phyloP scores from a whole-genome alignment of 441 rosid genomes.

The Brassica hybrid region DNA sequence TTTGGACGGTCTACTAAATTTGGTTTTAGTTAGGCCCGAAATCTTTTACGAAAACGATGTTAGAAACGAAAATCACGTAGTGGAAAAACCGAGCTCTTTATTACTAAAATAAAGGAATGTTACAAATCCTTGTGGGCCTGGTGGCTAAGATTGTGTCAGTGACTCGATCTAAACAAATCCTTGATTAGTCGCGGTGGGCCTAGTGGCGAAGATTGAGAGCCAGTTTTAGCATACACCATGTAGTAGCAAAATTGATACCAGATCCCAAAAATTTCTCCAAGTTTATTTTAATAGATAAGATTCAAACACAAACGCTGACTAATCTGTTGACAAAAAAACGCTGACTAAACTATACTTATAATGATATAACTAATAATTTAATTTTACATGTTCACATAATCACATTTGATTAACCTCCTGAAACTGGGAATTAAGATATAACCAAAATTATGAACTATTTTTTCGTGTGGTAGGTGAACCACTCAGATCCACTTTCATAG shows the following conservation, averaged over 20 bases:
- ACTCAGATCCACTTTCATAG: background rate
- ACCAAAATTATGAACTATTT: background rate
- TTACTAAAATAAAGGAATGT: background rate
- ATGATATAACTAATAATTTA: too few species aligned
- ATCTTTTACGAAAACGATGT: slow-evolving; percentile 1
- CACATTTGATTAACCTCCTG: background rate
- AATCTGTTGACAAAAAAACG: too few species aligned
- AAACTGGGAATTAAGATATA: background rate
- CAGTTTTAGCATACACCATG: background rate
- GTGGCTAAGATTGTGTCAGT: background rate
- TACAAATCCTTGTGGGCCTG: too few species aligned
- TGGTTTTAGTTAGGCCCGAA: background rate
- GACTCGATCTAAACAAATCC: background rate
- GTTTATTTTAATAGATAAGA: background rate
- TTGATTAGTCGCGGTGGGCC: background rate
- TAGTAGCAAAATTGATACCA: background rate
- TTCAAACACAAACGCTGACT: background rate
- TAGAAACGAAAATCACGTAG: background rate
- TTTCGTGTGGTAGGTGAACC: slow-evolving; percentile 29
- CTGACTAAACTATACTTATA: background rate
- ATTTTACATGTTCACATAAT: too few species aligned
- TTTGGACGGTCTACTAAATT: background rate
- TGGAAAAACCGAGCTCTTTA: background rate
- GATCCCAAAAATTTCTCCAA: background rate
- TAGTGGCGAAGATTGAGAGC: background rate